Base-by-base conservation (phyloP, 176 grass and related monocot genomes). In the Carex myosuroides region DNA sequence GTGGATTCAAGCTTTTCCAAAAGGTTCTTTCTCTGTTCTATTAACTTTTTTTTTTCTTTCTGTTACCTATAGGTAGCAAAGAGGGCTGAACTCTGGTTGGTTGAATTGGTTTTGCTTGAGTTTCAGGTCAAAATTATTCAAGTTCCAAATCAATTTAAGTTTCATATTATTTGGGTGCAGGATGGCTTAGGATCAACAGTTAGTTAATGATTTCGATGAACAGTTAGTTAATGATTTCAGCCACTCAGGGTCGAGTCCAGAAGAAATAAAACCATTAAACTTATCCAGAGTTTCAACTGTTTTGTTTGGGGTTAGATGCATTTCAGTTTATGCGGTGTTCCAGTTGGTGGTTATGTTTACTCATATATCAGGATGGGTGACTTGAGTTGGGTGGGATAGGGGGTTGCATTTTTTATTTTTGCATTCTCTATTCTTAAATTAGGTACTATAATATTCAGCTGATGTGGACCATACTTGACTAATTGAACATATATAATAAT, bases 1-100 rank as follows among this genome's bases (percentile, higher is more conserved):
- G 86, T 1, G 93, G 91, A 22, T 88, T 95, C 79, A 99, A 99
- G 83, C 39, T 99, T 42, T 98, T 85, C 84, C 95, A 95, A 79
- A 95, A 99, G 93, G 93, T 95, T 82, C 84, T 81, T 83, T 20
- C 12, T 79, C 18, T 64, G 70, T 64, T 81, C 39, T 84, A 30
- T 39, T 14, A 71, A 41, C n/a, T 68, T 81, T 69, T 70, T 50
- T 46, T 48, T 50, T 50, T 50, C 46, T 41, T 37, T 41, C 11
- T n/a, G 21, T 9, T 29, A 70, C 33, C 20, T 65, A 24, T 65
- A 24, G 32, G 55, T 68, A 68, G 12, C 12, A 68, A 68, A 37
- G 30, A 37, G 67, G 64, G 64, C 26, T 22, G 1, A 17, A 35
- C 3, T 70, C 33, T n/a, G 6, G 30, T 39, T 16, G 30, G 6